Evolutionary conservation across 192 early-diverging fungal species (phyloP).

Genomic region (Thamnidium elegans): DNA sequence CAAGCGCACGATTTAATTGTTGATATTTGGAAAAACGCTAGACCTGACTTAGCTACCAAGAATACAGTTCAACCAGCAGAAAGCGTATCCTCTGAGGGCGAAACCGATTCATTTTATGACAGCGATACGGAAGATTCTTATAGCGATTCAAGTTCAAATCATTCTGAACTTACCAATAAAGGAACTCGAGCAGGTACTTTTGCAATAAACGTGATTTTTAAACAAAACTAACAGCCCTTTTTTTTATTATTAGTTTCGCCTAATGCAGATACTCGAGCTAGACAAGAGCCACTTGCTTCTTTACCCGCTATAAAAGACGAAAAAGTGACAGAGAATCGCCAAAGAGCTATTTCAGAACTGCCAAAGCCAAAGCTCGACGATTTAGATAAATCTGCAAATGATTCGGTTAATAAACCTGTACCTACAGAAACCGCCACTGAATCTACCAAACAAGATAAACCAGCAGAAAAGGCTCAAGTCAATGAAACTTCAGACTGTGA

Average conservation of each 20-base stretch:
- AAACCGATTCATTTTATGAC: not conserved
- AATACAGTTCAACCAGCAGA: not conserved
- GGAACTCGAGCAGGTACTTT: not conserved
- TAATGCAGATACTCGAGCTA: not conserved
- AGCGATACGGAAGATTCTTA: constrained; percentile 1
- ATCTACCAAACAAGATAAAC: too few relatives aligned
- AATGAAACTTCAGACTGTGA: constrained; percentile 38
- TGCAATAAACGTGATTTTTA: not conserved
- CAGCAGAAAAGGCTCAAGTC: not conserved
- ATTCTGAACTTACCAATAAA: not conserved
- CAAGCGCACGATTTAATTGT: constrained; percentile 67
- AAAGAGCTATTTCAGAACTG: constrained; percentile 4
- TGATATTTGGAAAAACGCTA: constrained; percentile 55
- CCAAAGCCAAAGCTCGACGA: not conserved
- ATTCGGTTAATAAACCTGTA: too few relatives aligned
- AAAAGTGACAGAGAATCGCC: not conserved
- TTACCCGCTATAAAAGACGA: not conserved
- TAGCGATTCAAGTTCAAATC: constrained; percentile 17
- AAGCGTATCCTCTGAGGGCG: not conserved
- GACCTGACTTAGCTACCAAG: constrained; percentile 3
- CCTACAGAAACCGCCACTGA: too few relatives aligned
- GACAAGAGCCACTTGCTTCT: not conserved
- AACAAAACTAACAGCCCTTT: not conserved
- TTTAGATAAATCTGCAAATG: too few relatives aligned
- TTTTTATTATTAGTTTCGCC: not conserved